Evolutionary conservation across 129 eudicot species (phyloP), one percentile per base, ranked within the genome.

Genomic region (Chrysanthemum makinoi): DNA sequence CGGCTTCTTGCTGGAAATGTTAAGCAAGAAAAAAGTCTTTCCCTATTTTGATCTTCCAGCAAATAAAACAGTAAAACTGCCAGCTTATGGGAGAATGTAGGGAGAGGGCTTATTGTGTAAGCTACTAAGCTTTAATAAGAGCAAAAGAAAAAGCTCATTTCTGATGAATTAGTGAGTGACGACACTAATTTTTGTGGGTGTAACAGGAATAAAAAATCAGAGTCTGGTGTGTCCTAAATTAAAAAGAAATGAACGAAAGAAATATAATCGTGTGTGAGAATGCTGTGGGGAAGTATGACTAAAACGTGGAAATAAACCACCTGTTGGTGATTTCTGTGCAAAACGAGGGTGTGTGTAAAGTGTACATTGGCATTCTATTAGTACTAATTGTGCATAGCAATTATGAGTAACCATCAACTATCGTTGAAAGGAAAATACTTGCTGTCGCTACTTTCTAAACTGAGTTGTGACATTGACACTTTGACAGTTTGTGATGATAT

Each of bases 1-100:
- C 86, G 16, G 86, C 82, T 64, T 81, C 89, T 52, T 82, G 86
- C 73, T 85, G 89, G 86, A 82, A 85, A 79, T 76, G 81, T 65
- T 79, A 55, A 64, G 51, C 22, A 58, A 3, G 16, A 62, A 39
- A 51, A 62, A 30, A 2, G 15, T 28, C 43, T 33, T 63, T 10
- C 44, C 57, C 22, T 60, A 46, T 57, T 47, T 68, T 13, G 12
- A 74, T 65, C 48, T 74, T 74, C 47, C 56, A 64, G 75, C 68
- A 48, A 76, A 76, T 76, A 76, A 76, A 67, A 60, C 74, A 58
- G 44, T 58, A 17, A n/a, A 43, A 56, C 46, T 65, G 65, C 72
- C 65, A 53, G 72, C 56, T 65, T 65, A 66, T 74, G 61, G 35
- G 30, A 61, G 60, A 61, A 61, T 72, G 12, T 58, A 57, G 8